phyloP scores from a whole-genome alignment of 495 filamentous ascomycete species.

The Penicillium bialowiezense region DNA sequence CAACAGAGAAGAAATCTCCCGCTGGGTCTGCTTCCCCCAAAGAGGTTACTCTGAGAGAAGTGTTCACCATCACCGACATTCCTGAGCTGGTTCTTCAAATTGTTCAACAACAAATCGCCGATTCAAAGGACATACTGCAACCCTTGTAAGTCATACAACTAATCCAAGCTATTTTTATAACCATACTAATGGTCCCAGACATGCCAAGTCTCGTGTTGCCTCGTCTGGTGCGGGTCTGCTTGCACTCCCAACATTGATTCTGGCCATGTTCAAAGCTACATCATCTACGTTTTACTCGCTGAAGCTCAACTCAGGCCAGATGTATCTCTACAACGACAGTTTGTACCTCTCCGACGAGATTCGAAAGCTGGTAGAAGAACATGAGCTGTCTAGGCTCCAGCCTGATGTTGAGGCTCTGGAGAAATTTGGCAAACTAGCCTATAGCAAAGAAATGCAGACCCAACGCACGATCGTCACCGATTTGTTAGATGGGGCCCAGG shows the following conservation, averaged over 20 bases:
- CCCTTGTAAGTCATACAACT: slow-evolving; percentile 43
- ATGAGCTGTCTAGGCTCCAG: slow-evolving; percentile 55
- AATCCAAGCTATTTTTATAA: slow-evolving; percentile 3
- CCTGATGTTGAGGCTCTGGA: slow-evolving; percentile 70
- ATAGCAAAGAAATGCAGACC: slow-evolving; percentile 80
- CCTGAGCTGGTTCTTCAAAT: slow-evolving; percentile 72
- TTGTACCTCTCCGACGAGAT: slow-evolving; percentile 72
- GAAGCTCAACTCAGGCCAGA: slow-evolving; percentile 65
- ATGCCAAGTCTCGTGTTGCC: slow-evolving; percentile 55
- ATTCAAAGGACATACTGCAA: slow-evolving; percentile 61
- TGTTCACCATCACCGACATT: slow-evolving; percentile 81
- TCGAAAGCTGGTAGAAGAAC: slow-evolving; percentile 52
- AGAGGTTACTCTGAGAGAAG: slow-evolving; percentile 78
- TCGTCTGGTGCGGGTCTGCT: slow-evolving; percentile 74
- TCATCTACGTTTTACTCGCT: slow-evolving; percentile 74
- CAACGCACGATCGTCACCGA: slow-evolving; percentile 83
- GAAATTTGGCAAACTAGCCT: slow-evolving; percentile 77
- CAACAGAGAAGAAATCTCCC: slow-evolving; percentile 12
- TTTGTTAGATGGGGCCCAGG: slow-evolving; percentile 72
- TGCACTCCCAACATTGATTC: slow-evolving; percentile 73
- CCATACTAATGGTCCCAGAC: slow-evolving; percentile 31
- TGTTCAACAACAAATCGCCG: slow-evolving; percentile 64
- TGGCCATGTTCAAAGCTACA: slow-evolving; percentile 89
- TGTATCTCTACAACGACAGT: slow-evolving; percentile 94
- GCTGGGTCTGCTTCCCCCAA: slow-evolving; percentile 28